Base-by-base conservation (phyloP, 306 rosid genomes). In the Dicorynia guianensis region DNA sequence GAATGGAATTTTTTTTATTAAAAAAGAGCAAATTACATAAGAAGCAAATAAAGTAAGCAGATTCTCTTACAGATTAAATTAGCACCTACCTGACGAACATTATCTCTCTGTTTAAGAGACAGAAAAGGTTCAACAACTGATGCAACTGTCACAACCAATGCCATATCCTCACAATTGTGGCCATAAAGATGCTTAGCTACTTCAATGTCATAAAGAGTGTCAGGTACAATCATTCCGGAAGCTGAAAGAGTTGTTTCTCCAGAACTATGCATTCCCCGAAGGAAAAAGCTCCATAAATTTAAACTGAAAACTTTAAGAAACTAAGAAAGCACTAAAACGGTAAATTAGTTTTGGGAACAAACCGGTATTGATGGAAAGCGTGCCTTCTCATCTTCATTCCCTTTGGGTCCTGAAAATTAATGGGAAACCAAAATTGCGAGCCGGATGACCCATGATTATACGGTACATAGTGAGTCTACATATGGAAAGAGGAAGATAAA, bases 241-340 rank as follows among this genome's bases (percentile, higher is more conserved):
- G 98, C 96, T 63, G 98, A 95, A 44, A 95, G 87, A 18, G 97
- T 92, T 52, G 97, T 95, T 71, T 78, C 93, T 47, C 98, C 98
- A 67, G 93, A 92, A 63, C 98, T 95, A 84, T 19, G 65, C 71
- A 79, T 60, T 75, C 80, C 81, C 72, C 75, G n/a, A 62, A 54
- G 19, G 25, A 74, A 40, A 72, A 67, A 52, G 72, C 42, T 19
- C 59, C 36, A 74, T 42, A 46, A 69, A 35, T 18, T 7, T 20
- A 10, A 63, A 54, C 36, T 44, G 54, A 46, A 59, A 66, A 84
- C 46, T 76, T 20, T 11, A 48, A 42, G 19, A 55, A 69, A 68
- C 30, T 50, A 9, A 2, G 4, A 58, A 62, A 20, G 15, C 30
- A 25, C 30, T 39, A 5, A 58, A 38, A 75, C 53, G 4, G 11